Conservation (phyloP, 768 basidiomycete species). For the Lepiota venenata region DNA sequence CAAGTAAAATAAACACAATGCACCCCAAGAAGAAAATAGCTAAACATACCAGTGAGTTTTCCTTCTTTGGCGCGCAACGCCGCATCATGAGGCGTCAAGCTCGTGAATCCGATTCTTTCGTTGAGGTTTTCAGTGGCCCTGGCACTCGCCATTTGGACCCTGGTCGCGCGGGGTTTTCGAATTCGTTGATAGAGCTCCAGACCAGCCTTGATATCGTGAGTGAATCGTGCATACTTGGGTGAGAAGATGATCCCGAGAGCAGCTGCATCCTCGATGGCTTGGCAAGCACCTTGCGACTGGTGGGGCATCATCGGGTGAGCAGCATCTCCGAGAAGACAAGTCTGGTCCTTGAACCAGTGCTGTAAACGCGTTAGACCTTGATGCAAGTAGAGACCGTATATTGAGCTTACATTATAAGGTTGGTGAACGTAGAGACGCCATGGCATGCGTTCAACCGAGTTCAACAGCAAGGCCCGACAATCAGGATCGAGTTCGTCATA, state of each 20-base stretch:
- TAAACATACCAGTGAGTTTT: constrained; percentile 23
- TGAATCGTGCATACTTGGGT: constrained; percentile 21
- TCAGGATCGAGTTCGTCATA: constrained; percentile 29
- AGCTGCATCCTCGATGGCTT: constrained; percentile 30
- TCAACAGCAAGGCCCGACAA: constrained; percentile 23
- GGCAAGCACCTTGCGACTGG: constrained; percentile 27
- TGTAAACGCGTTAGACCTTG: constrained; percentile 3
- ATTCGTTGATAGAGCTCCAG: constrained; percentile 25
- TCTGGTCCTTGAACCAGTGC: constrained; percentile 24
- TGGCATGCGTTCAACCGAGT: constrained; percentile 29
- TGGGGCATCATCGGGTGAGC: constrained; percentile 30
- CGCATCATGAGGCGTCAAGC: constrained; percentile 24
- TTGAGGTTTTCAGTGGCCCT: constrained; percentile 28
- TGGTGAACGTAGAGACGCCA: constrained; percentile 32
- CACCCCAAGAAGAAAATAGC: background rate
- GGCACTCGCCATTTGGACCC: constrained; percentile 24
- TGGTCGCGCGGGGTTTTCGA: constrained; percentile 27
- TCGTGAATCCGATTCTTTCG: constrained; percentile 29
- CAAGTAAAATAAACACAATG: background rate
- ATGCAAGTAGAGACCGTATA: background rate
- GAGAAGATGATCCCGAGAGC: constrained; percentile 29
- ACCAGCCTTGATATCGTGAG: constrained; percentile 20
- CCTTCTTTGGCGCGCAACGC: constrained; percentile 22
- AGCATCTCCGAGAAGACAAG: constrained; percentile 26
- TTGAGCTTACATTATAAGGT: constrained; percentile 22